Percentiles rank a stretch among this genome's conserved stretches.
These are phyloP conservation scores for Telfairia occidentalis DNA, from an alignment of 331 rosid species.

Conservation along the genomic window DNA sequence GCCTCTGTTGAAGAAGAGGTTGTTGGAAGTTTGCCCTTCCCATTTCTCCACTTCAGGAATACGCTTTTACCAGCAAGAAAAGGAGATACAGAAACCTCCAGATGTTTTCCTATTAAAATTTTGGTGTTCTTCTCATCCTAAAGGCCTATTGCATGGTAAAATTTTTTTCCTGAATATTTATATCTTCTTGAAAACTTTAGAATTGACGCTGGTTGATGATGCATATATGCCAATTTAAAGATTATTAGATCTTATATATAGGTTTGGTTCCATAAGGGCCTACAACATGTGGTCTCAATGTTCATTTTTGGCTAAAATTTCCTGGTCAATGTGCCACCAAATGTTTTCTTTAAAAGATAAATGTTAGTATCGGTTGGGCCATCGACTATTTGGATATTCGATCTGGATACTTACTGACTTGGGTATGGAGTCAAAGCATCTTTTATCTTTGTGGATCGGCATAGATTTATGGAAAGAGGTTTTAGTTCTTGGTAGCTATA, in stretches of 20 bases:
- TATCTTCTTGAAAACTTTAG: not conserved
- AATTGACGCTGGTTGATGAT: not conserved
- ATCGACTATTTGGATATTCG: not conserved
- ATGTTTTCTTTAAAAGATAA: not conserved
- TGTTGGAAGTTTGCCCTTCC: constrained; percentile 46
- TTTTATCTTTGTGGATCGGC: not conserved
- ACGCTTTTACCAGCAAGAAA: constrained; percentile 26
- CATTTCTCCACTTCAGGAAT: constrained; percentile 34
- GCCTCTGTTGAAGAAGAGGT: constrained; percentile 38
- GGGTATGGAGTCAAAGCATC: not conserved
- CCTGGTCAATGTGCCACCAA: not conserved
- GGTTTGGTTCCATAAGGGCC: not conserved
- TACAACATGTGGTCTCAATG: not conserved
- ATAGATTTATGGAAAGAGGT: not conserved
- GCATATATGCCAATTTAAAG: not conserved
- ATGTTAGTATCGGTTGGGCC: not conserved
- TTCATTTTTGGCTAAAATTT: not conserved
- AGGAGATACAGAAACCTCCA: constrained; percentile 25
- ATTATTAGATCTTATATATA: not conserved
- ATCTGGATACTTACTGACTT: not conserved
- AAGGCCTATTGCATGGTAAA: constrained; percentile 46
- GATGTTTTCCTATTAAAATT: constrained; percentile 45
- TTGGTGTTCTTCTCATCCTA: constrained; percentile 42
- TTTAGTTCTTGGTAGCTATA: not conserved
- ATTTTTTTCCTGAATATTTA: not conserved